These are phyloP conservation scores for Albophoma yamanashiensis DNA, from an alignment of 2,329 filamentous ascomycete species.

Conservation along the genomic window DNA sequence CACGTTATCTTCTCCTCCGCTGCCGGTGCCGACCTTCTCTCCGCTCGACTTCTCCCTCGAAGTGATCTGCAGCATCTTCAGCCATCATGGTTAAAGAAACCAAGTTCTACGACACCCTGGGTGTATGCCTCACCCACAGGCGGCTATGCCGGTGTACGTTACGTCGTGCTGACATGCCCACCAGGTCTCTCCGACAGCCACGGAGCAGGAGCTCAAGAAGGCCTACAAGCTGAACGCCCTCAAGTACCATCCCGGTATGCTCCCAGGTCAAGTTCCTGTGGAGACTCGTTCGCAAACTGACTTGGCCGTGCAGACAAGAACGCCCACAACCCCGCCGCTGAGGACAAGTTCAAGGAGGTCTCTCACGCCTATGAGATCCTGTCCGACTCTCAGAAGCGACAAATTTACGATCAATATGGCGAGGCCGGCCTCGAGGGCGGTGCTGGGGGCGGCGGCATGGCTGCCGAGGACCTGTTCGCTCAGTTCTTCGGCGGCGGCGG, in stretches of 20 bases:
- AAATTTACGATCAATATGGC: conserved; percentile 93
- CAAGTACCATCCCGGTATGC: conserved; percentile 74
- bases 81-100: conserved; percentile 67
- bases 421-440: conserved; percentile 93
- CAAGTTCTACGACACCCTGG: conserved; percentile 68
- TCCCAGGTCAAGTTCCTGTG: background rate
- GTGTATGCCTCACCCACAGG: conserved; percentile 42
- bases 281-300: conserved; percentile 2
- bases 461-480: conserved; percentile 89
- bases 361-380: conserved; percentile 94
- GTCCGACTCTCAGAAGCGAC: conserved; percentile 82
- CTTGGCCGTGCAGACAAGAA: conserved; percentile 68
- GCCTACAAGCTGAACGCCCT: conserved; percentile 77
- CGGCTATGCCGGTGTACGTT: background rate
- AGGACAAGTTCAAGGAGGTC: conserved; percentile 97
- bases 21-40: conserved; percentile 3
- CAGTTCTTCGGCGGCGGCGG: conserved; percentile 90
- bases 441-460: conserved; percentile 72
- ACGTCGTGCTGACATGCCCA: conserved; percentile 9
- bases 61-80: conserved; percentile 4
- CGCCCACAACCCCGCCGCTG: conserved; percentile 80
- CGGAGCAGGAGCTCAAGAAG: conserved; percentile 82
- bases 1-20: background rate
- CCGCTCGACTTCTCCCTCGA: conserved; percentile 1
- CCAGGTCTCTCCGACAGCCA: conserved; percentile 67